phyloP scores from a whole-genome alignment of 1,139 yeast species.

The Candida dubliniensis region DNA sequence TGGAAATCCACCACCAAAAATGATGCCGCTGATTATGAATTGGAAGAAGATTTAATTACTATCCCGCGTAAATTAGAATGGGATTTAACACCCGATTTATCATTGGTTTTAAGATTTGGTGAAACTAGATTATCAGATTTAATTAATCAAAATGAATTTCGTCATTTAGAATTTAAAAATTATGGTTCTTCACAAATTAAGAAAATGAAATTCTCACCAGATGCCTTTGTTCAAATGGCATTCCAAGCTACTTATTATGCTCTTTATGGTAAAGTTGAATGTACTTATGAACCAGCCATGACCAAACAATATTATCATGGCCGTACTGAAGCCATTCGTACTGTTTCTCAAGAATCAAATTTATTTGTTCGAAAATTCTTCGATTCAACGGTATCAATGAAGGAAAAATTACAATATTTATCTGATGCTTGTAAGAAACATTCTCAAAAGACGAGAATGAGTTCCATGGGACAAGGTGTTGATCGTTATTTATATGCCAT shows the following conservation, averaged over 20 bases:
- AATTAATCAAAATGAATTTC: constrained; percentile 87
- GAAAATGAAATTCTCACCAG: constrained; percentile 86
- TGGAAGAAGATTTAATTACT: constrained; percentile 43
- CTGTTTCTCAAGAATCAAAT: constrained; percentile 80
- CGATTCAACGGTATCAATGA: constrained; percentile 60
- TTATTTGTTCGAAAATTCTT: constrained; percentile 83
- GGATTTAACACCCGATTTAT: constrained; percentile 75
- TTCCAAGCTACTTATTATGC: constrained; percentile 94
- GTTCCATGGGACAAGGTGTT: constrained; percentile 79
- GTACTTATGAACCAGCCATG: constrained; percentile 96
- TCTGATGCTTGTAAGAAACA: constrained; percentile 72
- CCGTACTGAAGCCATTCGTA: constrained; percentile 86
- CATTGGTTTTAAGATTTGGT: constrained; percentile 82
- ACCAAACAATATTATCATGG: constrained; percentile 86
- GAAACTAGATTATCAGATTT: constrained; percentile 87
- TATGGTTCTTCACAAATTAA: constrained; percentile 82
- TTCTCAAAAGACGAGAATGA: constrained; percentile 62
- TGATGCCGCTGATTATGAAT: constrained; percentile 5
- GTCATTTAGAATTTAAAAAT: constrained; percentile 69
- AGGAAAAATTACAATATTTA: constrained; percentile 60
- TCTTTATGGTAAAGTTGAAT: constrained; percentile 87
- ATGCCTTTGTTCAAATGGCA: constrained; percentile 92
- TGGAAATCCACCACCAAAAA: constrained; percentile 40
- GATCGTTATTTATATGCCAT: constrained; percentile 88
- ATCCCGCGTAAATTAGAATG: constrained; percentile 88